A percentile compares a stretch with the other conserved stretches of the same genome.
Evolutionary conservation across 2,329 filamentous ascomycete genomes (phyloP).

Genomic region (Colletotrichum chrysophilum): DNA sequence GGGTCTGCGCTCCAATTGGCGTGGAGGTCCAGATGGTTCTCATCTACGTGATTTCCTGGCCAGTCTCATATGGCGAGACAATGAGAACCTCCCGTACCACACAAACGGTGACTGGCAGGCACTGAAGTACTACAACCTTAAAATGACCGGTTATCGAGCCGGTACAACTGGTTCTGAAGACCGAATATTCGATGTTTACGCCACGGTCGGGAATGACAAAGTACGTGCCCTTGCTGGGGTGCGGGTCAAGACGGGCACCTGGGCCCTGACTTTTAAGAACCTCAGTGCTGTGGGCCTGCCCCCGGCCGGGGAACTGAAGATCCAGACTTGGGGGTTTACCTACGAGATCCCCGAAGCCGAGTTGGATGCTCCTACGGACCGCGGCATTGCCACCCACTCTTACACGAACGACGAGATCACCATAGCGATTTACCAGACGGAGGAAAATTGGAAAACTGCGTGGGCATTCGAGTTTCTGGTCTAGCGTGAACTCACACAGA

Average conservation of each 20-base stretch:
- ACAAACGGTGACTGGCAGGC: neutral
- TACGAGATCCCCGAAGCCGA: neutral
- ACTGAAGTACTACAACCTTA: constrained; percentile 2
- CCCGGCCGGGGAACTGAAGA: neutral
- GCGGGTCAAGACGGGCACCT: neutral
- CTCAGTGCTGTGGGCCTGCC: neutral
- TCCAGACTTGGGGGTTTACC: neutral
- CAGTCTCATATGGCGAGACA: neutral
- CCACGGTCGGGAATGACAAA: neutral
- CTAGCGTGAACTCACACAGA: neutral
- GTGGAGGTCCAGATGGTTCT: neutral
- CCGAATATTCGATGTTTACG: neutral
- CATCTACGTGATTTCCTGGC: neutral
- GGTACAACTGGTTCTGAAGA: neutral
- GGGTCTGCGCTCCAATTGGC: constrained; percentile 9
- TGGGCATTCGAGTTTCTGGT: neutral
- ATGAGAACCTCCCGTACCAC: neutral
- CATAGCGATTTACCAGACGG: neutral
- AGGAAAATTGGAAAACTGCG: neutral
- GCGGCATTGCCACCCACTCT: neutral
- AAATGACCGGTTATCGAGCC: neutral
- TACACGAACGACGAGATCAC: neutral
- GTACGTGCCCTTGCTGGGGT: neutral
- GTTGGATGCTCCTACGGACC: neutral
- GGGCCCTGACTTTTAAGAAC: neutral